Percentiles rank a stretch among this genome's conserved stretches.
Evolutionary conservation across 305 asterid species (phyloP).

Genomic region (Withania somnifera): DNA sequence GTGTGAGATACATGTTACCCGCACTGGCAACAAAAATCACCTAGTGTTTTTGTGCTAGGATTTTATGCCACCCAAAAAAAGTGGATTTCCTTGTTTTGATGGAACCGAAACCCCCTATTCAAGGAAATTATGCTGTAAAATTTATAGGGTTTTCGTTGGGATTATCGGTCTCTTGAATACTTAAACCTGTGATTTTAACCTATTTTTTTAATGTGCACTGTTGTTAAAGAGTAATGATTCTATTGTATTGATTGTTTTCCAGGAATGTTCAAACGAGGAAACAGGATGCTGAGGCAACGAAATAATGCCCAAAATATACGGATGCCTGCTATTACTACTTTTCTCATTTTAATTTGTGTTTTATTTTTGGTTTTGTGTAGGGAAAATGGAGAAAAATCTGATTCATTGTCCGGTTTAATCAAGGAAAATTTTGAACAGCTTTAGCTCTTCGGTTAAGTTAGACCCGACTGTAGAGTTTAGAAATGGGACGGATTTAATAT

Average conservation of each 20-base stretch:
- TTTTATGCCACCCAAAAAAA: neutral
- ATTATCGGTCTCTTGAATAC: neutral
- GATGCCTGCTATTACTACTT: slow-evolving; percentile 24
- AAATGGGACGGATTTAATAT: slow-evolving; percentile 62
- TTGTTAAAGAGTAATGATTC: neutral
- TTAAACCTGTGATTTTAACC: neutral
- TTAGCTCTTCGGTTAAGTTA: slow-evolving; percentile 40
- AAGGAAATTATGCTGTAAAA: neutral
- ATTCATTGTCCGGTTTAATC: slow-evolving; percentile 17
- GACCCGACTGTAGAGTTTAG: slow-evolving; percentile 48
- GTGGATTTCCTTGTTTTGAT: neutral
- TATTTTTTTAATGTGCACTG: neutral
- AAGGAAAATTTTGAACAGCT: slow-evolving; percentile 43
- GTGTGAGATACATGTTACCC: too few relatives aligned
- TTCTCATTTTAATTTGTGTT: slow-evolving; percentile 31
- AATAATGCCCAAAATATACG: slow-evolving; percentile 21
- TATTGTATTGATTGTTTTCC: neutral
- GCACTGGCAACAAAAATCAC: too few relatives aligned
- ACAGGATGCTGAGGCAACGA: slow-evolving; percentile 33
- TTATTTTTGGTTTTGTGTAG: slow-evolving; percentile 31
- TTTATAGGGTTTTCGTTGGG: neutral
- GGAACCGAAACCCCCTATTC: neutral
- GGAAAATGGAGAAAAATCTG: slow-evolving; percentile 25
- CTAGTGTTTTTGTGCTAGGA: too few relatives aligned
- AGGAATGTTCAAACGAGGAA: slow-evolving; percentile 47